phyloP scores from a whole-genome alignment of 345 rosid genomes.

The Eucalyptus sp. region DNA sequence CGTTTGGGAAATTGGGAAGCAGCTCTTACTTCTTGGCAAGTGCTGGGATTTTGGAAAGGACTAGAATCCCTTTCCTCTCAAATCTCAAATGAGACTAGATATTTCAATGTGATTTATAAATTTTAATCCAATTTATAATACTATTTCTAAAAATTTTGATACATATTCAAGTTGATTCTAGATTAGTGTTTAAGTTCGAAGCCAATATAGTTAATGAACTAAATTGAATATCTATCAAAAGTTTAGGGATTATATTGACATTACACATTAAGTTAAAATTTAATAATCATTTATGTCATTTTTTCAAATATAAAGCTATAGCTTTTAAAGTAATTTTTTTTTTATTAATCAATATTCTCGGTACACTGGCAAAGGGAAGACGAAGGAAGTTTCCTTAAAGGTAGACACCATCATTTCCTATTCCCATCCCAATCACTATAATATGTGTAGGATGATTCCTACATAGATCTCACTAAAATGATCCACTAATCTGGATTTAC shows the following conservation, averaged over 20 bases:
- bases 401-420: neutral
- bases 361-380: neutral
- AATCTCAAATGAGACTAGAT: neutral
- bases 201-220: rapidly evolving
- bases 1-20: neutral
- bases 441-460: neutral
- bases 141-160: too few species aligned
- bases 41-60: neutral
- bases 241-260: rapidly evolving
- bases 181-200: too few species aligned
- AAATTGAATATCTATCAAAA: too few species aligned
- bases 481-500: neutral
- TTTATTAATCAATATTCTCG: neutral
- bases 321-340: neutral
- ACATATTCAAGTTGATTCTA: too few species aligned
- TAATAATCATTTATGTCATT: neutral
- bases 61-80: neutral
- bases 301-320: rapidly evolving
- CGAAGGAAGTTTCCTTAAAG: rapidly evolving
- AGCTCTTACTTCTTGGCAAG: neutral
- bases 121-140: rapidly evolving
- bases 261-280: rapidly evolving
- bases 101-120: too few species aligned
- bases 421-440: neutral
- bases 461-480: neutral